Evolutionary conservation across 139 green algal genomes (phyloP).

Genomic region (Picochlorum costavermella): DNA sequence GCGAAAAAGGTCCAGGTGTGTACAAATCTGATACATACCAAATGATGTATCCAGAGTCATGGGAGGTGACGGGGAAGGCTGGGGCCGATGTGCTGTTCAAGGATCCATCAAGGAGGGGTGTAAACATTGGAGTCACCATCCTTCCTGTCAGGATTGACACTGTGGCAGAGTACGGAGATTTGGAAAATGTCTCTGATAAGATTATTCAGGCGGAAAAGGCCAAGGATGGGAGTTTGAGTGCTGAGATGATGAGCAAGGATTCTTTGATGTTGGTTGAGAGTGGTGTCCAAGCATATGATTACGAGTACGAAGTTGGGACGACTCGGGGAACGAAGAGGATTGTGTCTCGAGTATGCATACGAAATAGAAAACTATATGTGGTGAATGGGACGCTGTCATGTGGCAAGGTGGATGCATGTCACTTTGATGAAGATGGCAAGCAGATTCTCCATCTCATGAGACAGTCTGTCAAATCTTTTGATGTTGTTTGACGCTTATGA

Average conservation of each 20-base stretch:
- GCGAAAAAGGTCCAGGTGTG: background rate
- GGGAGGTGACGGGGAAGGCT: conserved; percentile 30
- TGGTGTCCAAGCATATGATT: conserved; percentile 34
- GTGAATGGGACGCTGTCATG: conserved; percentile 57
- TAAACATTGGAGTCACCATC: conserved; percentile 63
- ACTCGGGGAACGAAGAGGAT: conserved; percentile 69
- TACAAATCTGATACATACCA: background rate
- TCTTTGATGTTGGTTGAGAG: background rate
- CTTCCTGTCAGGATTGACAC: conserved; percentile 50
- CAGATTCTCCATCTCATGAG: background rate
- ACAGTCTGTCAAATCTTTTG: background rate
- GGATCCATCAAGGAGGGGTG: conserved; percentile 49
- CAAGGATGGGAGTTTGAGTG: conserved; percentile 60
- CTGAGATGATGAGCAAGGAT: conserved; percentile 31
- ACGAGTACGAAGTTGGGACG: conserved; percentile 70
- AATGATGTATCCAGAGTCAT: conserved; percentile 11
- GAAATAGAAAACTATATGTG: conserved; percentile 57
- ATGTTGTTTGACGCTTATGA: no score
- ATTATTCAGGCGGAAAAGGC: conserved; percentile 45
- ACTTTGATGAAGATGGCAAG: background rate
- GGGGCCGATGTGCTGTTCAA: conserved; percentile 70
- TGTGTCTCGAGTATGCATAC: conserved; percentile 12
- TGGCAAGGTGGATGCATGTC: conserved; percentile 27
- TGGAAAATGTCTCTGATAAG: conserved; percentile 41
- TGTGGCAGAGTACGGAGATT: conserved; percentile 53